Conservation (phyloP, 495 filamentous ascomycete genomes). For the Penicillium roqueforti region DNA sequence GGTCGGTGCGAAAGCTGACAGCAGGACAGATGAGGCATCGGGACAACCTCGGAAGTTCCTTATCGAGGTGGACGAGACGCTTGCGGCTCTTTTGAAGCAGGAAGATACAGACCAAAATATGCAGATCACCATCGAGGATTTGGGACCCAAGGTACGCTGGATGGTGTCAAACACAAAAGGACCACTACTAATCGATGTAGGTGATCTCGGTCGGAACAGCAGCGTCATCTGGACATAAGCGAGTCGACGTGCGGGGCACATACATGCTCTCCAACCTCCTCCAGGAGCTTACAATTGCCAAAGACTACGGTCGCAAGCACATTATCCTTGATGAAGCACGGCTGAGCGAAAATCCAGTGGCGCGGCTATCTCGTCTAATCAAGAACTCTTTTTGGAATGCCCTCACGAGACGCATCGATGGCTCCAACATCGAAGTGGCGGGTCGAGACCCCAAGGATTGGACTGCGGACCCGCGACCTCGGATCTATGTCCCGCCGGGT, state of each 20-base stretch:
- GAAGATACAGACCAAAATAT: slow-evolving; percentile 90
- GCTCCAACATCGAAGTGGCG: slow-evolving; percentile 76
- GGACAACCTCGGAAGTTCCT: slow-evolving; percentile 62
- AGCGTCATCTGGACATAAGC: slow-evolving; percentile 78
- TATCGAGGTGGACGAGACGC: slow-evolving; percentile 71
- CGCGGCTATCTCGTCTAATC: slow-evolving; percentile 79
- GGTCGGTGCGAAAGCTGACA: slow-evolving; percentile 8
- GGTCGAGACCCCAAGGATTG: slow-evolving; percentile 88
- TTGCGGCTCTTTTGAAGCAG: slow-evolving; percentile 63
- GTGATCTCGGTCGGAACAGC: slow-evolving; percentile 77
- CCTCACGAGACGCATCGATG: slow-evolving; percentile 83
- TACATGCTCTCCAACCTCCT: slow-evolving; percentile 95
- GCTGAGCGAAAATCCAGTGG: slow-evolving; percentile 88
- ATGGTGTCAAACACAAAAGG: neutral
- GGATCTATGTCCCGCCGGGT: slow-evolving; percentile 87
- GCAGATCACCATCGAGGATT: slow-evolving; percentile 96
- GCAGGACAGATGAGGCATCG: slow-evolving; percentile 46
- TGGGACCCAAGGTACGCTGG: slow-evolving; percentile 74
- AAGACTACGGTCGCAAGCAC: slow-evolving; percentile 76
- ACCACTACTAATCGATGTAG: slow-evolving; percentile 30
- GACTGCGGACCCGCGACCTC: slow-evolving; percentile 77
- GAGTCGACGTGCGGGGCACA: slow-evolving; percentile 82
- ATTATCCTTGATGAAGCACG: slow-evolving; percentile 84
- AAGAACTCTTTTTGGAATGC: slow-evolving; percentile 85
- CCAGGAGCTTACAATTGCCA: slow-evolving; percentile 86